A percentile compares a stretch with the other conserved stretches of the same genome.
Evolutionary conservation across 768 basidiomycete species (phyloP).

Genomic region (Hemileccinum impolitum): DNA sequence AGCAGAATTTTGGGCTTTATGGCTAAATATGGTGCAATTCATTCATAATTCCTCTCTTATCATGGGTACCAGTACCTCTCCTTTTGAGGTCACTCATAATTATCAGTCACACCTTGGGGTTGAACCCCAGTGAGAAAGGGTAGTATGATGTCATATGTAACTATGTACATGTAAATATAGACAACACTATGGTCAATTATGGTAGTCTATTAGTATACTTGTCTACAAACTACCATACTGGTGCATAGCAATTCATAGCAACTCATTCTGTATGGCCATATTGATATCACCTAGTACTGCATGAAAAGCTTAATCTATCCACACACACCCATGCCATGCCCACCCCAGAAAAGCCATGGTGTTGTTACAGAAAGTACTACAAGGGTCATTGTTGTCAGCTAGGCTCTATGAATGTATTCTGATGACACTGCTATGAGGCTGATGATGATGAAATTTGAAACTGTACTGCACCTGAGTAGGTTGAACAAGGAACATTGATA

Average conservation of each 20-base stretch:
- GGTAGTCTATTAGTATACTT: background rate
- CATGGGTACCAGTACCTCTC: too few relatives aligned
- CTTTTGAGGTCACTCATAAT: too few relatives aligned
- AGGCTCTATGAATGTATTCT: background rate
- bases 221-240: background rate
- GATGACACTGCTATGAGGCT: background rate
- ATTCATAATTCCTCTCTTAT: too few relatives aligned
- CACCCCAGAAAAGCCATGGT: background rate
- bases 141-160: background rate
- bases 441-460: background rate
- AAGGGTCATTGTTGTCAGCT: background rate
- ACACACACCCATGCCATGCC: background rate
- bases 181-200: background rate
- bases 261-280: too few relatives aligned
- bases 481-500: too few relatives aligned
- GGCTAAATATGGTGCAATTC: too few relatives aligned
- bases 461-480: too few relatives aligned
- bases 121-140: background rate
- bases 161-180: background rate
- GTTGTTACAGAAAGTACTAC: background rate
- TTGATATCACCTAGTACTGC: background rate
- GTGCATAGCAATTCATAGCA: background rate
- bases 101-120: too few relatives aligned
- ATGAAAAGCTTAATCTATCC: background rate
- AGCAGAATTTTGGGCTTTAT: too few relatives aligned